These are phyloP conservation scores for Omphalea diandra DNA, from an alignment of 441 rosid genomes.

Conservation along the genomic window DNA sequence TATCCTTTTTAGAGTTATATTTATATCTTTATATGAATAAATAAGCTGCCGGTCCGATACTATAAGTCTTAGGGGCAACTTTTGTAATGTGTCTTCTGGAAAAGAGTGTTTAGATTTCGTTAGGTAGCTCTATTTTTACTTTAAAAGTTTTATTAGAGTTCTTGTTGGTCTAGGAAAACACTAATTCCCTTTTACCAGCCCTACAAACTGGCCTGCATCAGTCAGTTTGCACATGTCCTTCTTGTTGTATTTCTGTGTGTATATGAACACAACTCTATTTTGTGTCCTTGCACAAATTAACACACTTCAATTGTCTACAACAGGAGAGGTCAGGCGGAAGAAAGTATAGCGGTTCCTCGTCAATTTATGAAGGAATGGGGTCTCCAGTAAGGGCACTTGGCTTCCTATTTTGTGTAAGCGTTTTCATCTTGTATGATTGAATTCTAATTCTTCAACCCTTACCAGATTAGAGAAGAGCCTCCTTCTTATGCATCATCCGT, in stretches of 20 bases:
- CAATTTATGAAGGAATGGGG: slow-evolving; percentile 63
- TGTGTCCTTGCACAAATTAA: not conserved
- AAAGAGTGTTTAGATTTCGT: too few relatives aligned
- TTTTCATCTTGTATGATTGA: slow-evolving; percentile 9
- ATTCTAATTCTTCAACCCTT: slow-evolving; percentile 25
- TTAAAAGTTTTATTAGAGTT: too few relatives aligned
- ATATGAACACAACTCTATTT: not conserved
- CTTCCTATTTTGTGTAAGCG: not conserved
- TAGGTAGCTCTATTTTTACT: too few relatives aligned
- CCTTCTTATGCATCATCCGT: slow-evolving; percentile 77
- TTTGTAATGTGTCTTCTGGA: too few relatives aligned
- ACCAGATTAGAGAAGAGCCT: slow-evolving; percentile 92
- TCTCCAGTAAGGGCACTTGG: slow-evolving; percentile 57
- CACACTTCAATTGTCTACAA: slow-evolving; percentile 16
- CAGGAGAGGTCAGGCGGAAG: slow-evolving; percentile 69
- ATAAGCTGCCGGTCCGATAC: too few relatives aligned
- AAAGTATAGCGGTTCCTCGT: slow-evolving; percentile 46
- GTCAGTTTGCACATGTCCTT: not conserved
- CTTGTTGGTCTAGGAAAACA: too few relatives aligned
- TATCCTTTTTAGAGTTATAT: too few relatives aligned
- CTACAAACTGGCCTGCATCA: too few relatives aligned
- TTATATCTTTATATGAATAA: too few relatives aligned
- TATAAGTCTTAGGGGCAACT: too few relatives aligned
- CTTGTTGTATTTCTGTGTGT: not conserved
- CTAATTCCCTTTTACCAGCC: too few relatives aligned